Conservation (phyloP, 2,329 filamentous ascomycete genomes). For the Monosporascus cannonballus region DNA sequence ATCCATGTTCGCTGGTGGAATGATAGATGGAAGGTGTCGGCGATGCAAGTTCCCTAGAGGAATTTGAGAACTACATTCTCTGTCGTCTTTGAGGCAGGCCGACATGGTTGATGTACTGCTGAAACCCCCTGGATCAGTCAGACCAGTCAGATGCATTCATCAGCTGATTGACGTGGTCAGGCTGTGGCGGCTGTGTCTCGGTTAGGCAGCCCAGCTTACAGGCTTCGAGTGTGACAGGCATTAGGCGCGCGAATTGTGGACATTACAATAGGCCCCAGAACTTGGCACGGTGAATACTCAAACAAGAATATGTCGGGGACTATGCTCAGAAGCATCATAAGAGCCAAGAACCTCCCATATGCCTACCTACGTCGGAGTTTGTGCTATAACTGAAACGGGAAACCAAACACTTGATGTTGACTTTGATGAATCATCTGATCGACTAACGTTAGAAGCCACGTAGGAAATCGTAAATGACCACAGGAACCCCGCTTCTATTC, state of each 20-base stretch:
- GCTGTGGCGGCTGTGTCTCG: background rate
- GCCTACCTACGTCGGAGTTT: too few species aligned
- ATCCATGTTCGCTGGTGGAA: constrained; percentile 9
- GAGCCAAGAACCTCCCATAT: too few species aligned
- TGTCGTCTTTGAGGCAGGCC: background rate
- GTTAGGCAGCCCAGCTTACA: background rate
- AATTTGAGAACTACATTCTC: constrained; percentile 1
- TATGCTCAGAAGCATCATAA: too few species aligned
- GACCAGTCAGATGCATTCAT: background rate
- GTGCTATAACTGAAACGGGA: too few species aligned
- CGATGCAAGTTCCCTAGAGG: constrained; percentile 19
- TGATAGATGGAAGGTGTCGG: constrained; percentile 12
- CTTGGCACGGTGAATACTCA: too few species aligned
- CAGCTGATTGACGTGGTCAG: constrained; percentile 1
- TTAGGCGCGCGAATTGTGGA: background rate
- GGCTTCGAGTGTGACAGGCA: background rate
- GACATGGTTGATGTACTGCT: background rate
- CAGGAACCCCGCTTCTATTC: too few species aligned
- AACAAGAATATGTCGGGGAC: too few species aligned
- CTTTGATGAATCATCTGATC: background rate
- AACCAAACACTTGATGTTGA: background rate
- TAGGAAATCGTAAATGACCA: background rate
- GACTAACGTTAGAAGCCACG: background rate
- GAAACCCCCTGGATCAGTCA: background rate
- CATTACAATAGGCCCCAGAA: too few species aligned